These are phyloP conservation scores for Blastobotrys chiropterorum DNA, from an alignment of 805 yeast genomes.

Conservation along the genomic window DNA sequence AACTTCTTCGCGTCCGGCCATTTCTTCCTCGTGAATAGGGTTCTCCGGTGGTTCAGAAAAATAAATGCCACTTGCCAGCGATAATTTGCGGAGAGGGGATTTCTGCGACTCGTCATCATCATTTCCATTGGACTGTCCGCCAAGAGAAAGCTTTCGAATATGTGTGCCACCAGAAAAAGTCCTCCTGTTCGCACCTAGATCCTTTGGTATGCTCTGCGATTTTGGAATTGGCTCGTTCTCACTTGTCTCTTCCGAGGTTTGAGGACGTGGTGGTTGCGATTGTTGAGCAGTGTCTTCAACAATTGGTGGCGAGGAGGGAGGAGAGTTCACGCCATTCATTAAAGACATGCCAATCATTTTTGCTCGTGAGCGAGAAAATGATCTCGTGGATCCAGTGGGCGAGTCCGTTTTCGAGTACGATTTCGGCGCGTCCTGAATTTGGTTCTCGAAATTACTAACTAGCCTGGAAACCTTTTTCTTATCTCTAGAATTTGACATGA, in stretches of 20 bases:
- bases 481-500: background rate
- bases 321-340: constrained; percentile 2
- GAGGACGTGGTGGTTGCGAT: background rate
- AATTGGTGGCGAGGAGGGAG: background rate
- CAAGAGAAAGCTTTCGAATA: constrained; percentile 6
- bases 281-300: background rate
- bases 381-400: background rate
- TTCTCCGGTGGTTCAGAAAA: no score
- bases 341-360: constrained; percentile 3
- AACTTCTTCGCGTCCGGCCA: no score
- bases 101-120: background rate
- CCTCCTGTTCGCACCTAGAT: background rate
- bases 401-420: background rate
- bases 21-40: no score
- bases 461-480: background rate
- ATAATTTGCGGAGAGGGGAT: background rate
- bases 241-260: background rate
- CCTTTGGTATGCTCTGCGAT: background rate
- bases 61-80: background rate
- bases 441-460: constrained; percentile 1
- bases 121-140: background rate
- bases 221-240: background rate
- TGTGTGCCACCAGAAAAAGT: constrained; percentile 4
- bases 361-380: constrained; percentile 3
- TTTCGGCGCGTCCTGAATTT: background rate